Conservation (phyloP, 129 eudicot genomes). For the Arctium lappa region DNA sequence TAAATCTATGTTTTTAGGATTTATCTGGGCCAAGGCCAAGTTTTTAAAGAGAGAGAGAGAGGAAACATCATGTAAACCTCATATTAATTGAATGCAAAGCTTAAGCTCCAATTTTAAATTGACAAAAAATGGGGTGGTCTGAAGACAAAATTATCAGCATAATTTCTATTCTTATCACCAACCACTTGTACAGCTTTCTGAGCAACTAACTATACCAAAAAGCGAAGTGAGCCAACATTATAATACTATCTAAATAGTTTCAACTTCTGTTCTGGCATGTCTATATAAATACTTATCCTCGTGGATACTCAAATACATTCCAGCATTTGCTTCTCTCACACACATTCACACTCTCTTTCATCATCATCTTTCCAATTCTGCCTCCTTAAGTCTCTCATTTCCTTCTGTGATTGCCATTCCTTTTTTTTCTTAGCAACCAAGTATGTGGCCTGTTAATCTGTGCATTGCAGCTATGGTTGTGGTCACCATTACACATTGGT, state of each 20-base stretch:
- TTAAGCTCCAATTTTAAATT: constrained; percentile 30
- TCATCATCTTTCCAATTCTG: constrained; percentile 1
- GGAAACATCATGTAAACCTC: constrained; percentile 70
- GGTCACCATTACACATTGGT: constrained; percentile 49
- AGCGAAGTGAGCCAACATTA: constrained; percentile 30
- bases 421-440: not conserved
- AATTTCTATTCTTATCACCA: constrained; percentile 38
- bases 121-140: constrained; percentile 19
- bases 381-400: constrained; percentile 15
- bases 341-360: constrained; percentile 16
- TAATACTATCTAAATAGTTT: constrained; percentile 36
- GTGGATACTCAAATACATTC: constrained; percentile 48
- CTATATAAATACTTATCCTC: constrained; percentile 62
- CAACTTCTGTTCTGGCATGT: constrained; percentile 42
- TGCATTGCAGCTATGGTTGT: constrained; percentile 34
- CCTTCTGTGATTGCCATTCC: not conserved
- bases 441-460: constrained; percentile 46
- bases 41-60: constrained; percentile 6
- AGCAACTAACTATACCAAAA: constrained; percentile 54
- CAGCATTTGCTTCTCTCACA: constrained; percentile 55
- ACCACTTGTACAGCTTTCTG: constrained; percentile 56
- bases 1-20: not conserved
- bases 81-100: constrained; percentile 43
- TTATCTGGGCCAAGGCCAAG: not conserved
- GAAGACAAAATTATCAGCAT: constrained; percentile 38